A percentile compares a stretch with the other conserved stretches of the same genome.
These are phyloP conservation scores for Parathielavia hyrcaniae DNA, from an alignment of 495 filamentous ascomycete genomes.

Conservation along the genomic window DNA sequence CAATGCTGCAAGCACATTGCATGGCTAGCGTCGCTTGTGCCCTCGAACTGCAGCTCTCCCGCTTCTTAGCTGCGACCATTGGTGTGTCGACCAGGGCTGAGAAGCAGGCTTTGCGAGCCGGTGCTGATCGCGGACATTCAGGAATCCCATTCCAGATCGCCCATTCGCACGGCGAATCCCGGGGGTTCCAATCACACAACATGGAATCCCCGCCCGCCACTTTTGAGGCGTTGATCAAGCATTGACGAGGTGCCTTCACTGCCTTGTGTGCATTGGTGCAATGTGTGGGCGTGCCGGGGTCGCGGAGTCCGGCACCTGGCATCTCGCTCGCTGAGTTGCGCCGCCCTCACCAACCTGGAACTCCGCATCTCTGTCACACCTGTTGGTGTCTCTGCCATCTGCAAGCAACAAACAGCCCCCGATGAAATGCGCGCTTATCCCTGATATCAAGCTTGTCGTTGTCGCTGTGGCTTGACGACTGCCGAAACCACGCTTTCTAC, in stretches of 20 bases:
- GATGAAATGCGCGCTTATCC: conserved; percentile 12
- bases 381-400: conserved; percentile 1
- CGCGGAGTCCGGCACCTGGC: not conserved
- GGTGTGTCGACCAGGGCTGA: not conserved
- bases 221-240: not conserved
- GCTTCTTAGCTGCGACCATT: conserved; percentile 7
- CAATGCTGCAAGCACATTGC: conserved; percentile 16
- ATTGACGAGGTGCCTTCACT: not conserved
- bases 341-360: not conserved
- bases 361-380: conserved; percentile 14
- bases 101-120: not conserved
- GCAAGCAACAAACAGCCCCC: not conserved
- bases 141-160: not conserved
- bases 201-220: not conserved
- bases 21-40: conserved; percentile 17
- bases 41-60: not conserved
- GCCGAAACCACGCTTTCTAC: not conserved
- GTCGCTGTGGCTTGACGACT: conserved; percentile 1
- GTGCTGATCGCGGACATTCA: not conserved
- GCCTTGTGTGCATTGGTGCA: too few species aligned
- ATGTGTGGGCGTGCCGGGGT: not conserved
- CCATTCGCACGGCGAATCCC: conserved; percentile 2
- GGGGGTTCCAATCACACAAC: conserved; percentile 17
- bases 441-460: conserved; percentile 1
- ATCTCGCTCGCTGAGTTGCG: not conserved